Base-by-base conservation (phyloP, 2,329 filamentous ascomycete genomes). In the Talaromyces sp. region DNA sequence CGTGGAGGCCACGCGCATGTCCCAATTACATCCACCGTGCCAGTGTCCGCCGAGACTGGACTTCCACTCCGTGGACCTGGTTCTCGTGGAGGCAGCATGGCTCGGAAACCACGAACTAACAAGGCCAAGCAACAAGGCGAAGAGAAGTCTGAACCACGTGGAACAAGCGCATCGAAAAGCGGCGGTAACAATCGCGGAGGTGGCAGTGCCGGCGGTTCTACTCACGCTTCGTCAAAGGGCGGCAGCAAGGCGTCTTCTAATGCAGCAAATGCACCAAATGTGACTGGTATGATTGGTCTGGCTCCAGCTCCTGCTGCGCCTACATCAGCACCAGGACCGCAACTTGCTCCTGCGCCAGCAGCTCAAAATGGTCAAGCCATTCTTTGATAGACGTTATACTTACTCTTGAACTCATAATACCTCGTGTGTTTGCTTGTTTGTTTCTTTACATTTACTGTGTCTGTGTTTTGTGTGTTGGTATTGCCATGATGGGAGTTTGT, bases 21-120 rank as follows among this genome's bases (percentile, higher is more conserved):
- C 40, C 80, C 83, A 10, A 86, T 88, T 1, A 84, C 87, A 11
- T 82, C 91, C 63, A 96, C 95, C 71, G 89, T 91, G 53, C 86
- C 92, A 41, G 89, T 94, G 65, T 96, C 90, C 19, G 96, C 96
- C 71, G 89, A 90, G 51, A 91, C 95, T 68, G 89, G 90, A 66
- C 87, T 89, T 61, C 85, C 88, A 66, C 84, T 91, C 10, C 72
- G 74, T 53, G 81, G 82, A 48, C 85, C 87, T 9, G 87, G 88
- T n/a, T 89, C 89, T 36, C 83, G 90, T 41, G 89, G 89, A 53
- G 89, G 89, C 45, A 80, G 81, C 13, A 84, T 87, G 0, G 84
- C 87, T 19, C 82, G 91, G 64, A 95, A 95, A 73, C 89, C 91
- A 53, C 86, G 92, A 41, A 87, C 91, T 64, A 94, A 89, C 39